Base-by-base conservation (phyloP, 306 rosid species). In the Cucumis cinereus region DNA sequence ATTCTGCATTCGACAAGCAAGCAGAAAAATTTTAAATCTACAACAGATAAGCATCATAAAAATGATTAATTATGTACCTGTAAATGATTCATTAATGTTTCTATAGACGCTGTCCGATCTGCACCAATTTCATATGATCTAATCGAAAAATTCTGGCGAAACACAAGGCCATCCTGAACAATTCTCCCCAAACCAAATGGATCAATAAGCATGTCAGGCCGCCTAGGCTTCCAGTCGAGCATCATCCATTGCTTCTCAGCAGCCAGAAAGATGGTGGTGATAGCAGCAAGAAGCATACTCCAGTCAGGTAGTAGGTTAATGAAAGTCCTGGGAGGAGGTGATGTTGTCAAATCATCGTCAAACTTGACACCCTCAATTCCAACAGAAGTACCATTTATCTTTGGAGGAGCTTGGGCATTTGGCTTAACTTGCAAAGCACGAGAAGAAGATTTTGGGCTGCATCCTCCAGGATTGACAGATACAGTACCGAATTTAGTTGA, bases 261-360 rank as follows among this genome's bases (percentile, higher is more conserved):
- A 1, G 99, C 99, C 88, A 95, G 83, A 88, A 95, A 95, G 79
- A 92, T 85, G n/a, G 98, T 95, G 11, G 99, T 95, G 62, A 95
- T 92, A 61, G 99, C 99, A 77, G 99, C 99, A 82, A 95, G 98
- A 72, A 95, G 99, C 98, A 95, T 89, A 78, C 99, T 95, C 99
- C 99, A 95, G 77, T 95, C 98, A 86, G 99, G 99, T 80, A 95
- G 86, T 77, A 87, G 93, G 79, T 95, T 92, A 79, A 95, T 95
- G 79, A 95, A 95, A 78, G 98, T 95, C 84, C 97, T 84, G 0
- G 99, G 87, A 14, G 92, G 82, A 62, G 90, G 85, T 11, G 97
- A 90, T 8, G 81, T 86, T 6, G 83, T 87, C 56, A 79, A 76
- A 76, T 84, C 88, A 77, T 82, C 90, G 13, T 86, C 97, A 49